A percentile compares a stretch with the other conserved stretches of the same genome.
These are phyloP conservation scores for Cucumis melo DNA, from an alignment of 306 rosid genomes.

Conservation along the genomic window DNA sequence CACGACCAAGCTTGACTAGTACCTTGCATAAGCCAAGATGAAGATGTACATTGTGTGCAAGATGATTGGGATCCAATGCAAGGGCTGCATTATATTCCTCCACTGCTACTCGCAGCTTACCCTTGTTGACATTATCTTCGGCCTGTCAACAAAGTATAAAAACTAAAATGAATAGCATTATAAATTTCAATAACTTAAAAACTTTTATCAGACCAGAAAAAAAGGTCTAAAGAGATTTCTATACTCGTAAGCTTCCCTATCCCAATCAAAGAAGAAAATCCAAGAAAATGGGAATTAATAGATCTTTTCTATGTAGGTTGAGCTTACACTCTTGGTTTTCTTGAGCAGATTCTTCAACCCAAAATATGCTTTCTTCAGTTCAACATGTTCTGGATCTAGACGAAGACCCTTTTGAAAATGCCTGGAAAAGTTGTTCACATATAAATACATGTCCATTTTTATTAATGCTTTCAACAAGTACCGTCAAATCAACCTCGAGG, in stretches of 20 bases:
- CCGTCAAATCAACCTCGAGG: conserved; percentile 45
- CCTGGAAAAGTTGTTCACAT: conserved; percentile 27
- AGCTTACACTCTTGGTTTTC: conserved; percentile 78
- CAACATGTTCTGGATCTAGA: conserved; percentile 85
- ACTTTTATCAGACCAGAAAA: neutral
- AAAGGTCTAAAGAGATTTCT: neutral
- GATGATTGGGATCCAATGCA: conserved; percentile 74
- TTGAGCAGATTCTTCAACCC: conserved; percentile 86
- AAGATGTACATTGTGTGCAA: conserved; percentile 80
- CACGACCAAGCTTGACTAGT: conserved; percentile 81
- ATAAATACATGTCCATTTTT: neutral
- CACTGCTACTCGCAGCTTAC: conserved; percentile 78
- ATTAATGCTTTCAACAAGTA: neutral
- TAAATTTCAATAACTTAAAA: neutral
- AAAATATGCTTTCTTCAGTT: conserved; percentile 88
- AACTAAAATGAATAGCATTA: conserved; percentile 12
- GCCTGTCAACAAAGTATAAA: conserved; percentile 38
- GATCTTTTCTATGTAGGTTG: neutral
- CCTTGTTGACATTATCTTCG: conserved; percentile 79
- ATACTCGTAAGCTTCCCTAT: neutral
- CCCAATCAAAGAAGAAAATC: neutral
- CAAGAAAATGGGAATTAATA: neutral
- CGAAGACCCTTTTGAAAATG: conserved; percentile 99
- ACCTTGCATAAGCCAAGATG: conserved; percentile 89
- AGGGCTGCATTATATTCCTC: conserved; percentile 78